Percentiles rank a stretch among this genome's conserved stretches.
Evolutionary conservation across 1,284 basidiomycete genomes (phyloP).

Genomic region (Schizophyllum amplum): DNA sequence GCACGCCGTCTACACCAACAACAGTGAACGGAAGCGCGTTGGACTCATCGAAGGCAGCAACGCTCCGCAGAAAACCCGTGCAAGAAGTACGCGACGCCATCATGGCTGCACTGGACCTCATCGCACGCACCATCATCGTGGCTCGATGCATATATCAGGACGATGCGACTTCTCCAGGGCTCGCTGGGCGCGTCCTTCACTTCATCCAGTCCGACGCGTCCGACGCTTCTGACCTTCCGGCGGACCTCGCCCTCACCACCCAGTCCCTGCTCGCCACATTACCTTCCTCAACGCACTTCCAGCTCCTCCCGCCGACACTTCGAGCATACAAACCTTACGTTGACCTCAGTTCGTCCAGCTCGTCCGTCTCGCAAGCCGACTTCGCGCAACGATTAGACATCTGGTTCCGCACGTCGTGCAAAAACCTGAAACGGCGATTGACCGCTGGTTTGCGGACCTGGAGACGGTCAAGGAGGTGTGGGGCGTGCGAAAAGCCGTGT

Average conservation of each 20-base stretch:
- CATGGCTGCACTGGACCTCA: slow-evolving; percentile 40
- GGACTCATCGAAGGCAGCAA: too few relatives aligned
- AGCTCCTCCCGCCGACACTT: slow-evolving; percentile 55
- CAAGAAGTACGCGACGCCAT: slow-evolving; percentile 45
- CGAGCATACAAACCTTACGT: slow-evolving; percentile 68
- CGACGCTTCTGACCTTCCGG: slow-evolving; percentile 28
- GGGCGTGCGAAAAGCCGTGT: slow-evolving; percentile 45
- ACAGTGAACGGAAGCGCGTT: background rate
- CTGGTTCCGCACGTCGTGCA: slow-evolving; percentile 54
- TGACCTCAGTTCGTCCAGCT: slow-evolving; percentile 49
- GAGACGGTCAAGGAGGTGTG: slow-evolving; percentile 56
- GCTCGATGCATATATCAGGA: slow-evolving; percentile 45
- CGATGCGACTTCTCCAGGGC: slow-evolving; percentile 16
- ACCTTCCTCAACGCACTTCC: slow-evolving; percentile 66
- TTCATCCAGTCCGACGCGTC: slow-evolving; percentile 47
- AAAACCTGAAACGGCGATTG: slow-evolving; percentile 36
- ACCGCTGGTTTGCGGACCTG: slow-evolving; percentile 51
- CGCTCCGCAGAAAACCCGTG: slow-evolving; percentile 17
- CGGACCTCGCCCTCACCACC: slow-evolving; percentile 55
- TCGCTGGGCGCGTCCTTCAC: slow-evolving; percentile 53
- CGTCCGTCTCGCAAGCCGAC: slow-evolving; percentile 33
- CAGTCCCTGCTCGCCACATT: slow-evolving; percentile 51
- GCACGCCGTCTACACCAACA: slow-evolving; percentile 8
- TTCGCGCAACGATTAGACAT: slow-evolving; percentile 39
- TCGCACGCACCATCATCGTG: slow-evolving; percentile 49